Percentiles rank a stretch among this genome's conserved stretches.
Conservation (phyloP, 2,329 filamentous ascomycete genomes). For the Cladosporium velox region DNA sequence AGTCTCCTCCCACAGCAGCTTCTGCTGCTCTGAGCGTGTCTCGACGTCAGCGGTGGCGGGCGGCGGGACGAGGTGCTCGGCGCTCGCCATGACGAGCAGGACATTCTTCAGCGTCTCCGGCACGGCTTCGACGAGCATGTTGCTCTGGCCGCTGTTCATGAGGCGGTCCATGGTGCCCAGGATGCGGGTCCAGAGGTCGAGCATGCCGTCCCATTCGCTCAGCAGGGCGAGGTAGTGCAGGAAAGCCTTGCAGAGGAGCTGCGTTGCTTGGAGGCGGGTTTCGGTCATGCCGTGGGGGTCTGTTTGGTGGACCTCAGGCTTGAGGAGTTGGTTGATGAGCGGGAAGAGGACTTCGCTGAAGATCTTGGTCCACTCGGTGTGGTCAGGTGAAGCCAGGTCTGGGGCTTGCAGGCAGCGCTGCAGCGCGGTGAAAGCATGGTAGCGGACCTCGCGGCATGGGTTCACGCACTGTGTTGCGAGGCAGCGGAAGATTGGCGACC, state of each 20-base stretch:
- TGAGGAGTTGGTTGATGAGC: conserved; percentile 80
- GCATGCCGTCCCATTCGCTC: conserved; percentile 82
- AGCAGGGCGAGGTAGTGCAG: conserved; percentile 87
- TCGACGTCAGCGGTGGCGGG: conserved; percentile 22
- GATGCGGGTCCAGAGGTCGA: conserved; percentile 89
- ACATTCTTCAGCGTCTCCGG: conserved; percentile 96
- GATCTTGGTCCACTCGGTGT: conserved; percentile 86
- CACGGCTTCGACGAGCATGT: conserved; percentile 80
- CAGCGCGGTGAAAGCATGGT: conserved; percentile 81
- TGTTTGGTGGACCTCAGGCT: conserved; percentile 90
- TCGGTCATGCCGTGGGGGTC: conserved; percentile 94
- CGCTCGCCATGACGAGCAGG: conserved; percentile 89
- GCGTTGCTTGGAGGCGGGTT: conserved; percentile 87
- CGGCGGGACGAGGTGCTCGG: conserved; percentile 77
- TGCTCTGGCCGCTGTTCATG: conserved; percentile 92
- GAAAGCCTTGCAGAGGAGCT: conserved; percentile 91
- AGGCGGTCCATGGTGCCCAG: conserved; percentile 92
- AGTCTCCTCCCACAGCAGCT: conserved; percentile 62
- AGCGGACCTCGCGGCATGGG: conserved; percentile 87
- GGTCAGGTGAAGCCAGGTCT: conserved; percentile 77
- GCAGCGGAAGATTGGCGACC: conserved; percentile 90
- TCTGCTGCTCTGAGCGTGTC: conserved; percentile 48
- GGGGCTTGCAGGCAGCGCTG: conserved; percentile 84
- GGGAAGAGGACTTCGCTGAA: conserved; percentile 94
- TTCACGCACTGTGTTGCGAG: conserved; percentile 90